These are phyloP conservation scores for Hymenoscyphus fructigenus DNA, from an alignment of 2,329 filamentous ascomycete species.

Conservation along the genomic window DNA sequence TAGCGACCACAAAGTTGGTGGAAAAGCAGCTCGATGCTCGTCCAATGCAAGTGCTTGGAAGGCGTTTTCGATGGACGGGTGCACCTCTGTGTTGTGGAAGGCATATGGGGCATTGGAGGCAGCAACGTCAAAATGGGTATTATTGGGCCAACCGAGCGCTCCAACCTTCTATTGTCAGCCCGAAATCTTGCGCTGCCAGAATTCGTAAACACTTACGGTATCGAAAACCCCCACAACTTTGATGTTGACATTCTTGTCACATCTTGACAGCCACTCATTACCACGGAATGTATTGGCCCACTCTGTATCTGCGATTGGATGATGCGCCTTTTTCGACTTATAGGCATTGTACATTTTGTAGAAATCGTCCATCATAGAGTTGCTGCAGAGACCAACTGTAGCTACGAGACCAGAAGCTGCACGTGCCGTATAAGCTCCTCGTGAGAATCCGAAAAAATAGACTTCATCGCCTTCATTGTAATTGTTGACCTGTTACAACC, in stretches of 20 bases:
- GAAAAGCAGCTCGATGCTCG: slow-evolving; percentile 43
- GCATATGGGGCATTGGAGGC: background rate
- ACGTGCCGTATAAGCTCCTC: slow-evolving; percentile 40
- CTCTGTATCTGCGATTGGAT: too few species aligned
- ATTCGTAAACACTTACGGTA: slow-evolving; percentile 7
- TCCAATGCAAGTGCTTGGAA: slow-evolving; percentile 51
- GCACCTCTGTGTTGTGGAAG: slow-evolving; percentile 1
- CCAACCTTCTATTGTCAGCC: too few species aligned
- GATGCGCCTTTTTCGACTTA: background rate
- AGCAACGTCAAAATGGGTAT: background rate
- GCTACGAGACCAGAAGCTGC: slow-evolving; percentile 36
- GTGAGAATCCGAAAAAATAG: slow-evolving; percentile 37
- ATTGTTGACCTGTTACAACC: background rate
- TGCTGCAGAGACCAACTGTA: slow-evolving; percentile 40
- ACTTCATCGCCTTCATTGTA: background rate
- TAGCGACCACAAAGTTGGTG: slow-evolving; percentile 39
- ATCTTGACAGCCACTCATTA: background rate
- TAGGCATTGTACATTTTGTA: slow-evolving; percentile 25
- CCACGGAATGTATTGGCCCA: too few species aligned
- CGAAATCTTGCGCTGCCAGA: too few species aligned
- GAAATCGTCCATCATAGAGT: slow-evolving; percentile 41
- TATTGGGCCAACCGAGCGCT: too few species aligned
- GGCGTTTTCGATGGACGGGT: slow-evolving; percentile 41
- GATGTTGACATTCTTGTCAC: slow-evolving; percentile 10
- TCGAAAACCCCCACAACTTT: slow-evolving; percentile 16